Conservation (phyloP, 2,329 filamentous ascomycete genomes). For the Hypoxylon sp. region DNA sequence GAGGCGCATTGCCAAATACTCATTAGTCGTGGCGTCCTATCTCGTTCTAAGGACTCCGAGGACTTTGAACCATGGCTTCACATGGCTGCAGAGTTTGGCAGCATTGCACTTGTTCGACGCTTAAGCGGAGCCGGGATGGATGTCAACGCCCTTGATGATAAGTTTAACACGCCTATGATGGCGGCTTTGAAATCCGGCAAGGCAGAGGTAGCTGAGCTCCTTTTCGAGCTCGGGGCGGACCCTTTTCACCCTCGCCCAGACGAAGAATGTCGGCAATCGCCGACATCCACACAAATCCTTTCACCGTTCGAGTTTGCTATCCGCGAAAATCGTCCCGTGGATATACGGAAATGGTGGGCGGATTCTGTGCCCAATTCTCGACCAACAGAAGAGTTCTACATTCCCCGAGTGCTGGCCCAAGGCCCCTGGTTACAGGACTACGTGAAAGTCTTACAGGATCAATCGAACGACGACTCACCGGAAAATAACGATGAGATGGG, state of each 20-base stretch:
- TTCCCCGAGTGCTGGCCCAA: conserved; percentile 1
- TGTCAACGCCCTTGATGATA: conserved; percentile 20
- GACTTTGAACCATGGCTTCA: conserved; percentile 28
- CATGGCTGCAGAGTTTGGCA: conserved; percentile 11
- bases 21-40: conserved; percentile 13
- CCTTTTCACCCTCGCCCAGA: conserved; percentile 31
- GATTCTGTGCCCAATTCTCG: not conserved
- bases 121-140: conserved; percentile 26
- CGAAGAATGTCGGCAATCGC: conserved; percentile 5
- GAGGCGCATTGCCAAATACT: conserved; percentile 14
- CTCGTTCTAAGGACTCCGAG: not conserved
- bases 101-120: conserved; percentile 25
- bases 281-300: conserved; percentile 10
- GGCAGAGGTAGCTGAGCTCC: not conserved
- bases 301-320: conserved; percentile 36
- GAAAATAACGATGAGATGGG: not conserved
- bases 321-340: not conserved
- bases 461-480: not conserved
- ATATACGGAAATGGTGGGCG: conserved; percentile 27
- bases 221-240: conserved; percentile 32
- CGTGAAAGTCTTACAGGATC: not conserved
- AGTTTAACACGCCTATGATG: conserved; percentile 30
- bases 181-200: conserved; percentile 7
- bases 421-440: not conserved
- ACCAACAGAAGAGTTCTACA: conserved; percentile 15